Conservation (phyloP, 1,284 basidiomycete species). For the Phenoliferia sp. region DNA sequence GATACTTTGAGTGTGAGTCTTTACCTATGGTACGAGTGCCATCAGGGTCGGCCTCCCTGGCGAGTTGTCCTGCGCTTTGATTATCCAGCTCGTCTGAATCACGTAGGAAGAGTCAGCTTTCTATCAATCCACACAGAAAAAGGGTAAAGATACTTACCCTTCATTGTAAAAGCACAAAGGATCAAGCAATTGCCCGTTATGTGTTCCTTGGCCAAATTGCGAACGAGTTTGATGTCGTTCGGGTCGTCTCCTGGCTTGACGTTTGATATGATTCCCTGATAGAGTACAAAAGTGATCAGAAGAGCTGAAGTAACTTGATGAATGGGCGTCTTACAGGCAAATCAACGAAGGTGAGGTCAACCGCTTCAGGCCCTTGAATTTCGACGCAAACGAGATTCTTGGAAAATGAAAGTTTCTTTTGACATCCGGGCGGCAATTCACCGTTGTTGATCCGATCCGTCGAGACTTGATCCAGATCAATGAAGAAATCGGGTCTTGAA, state of each 20-base stretch:
- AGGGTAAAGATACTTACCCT: too few species aligned
- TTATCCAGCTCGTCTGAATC: slow-evolving; percentile 61
- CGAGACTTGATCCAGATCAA: slow-evolving; percentile 43
- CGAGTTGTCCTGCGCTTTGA: slow-evolving; percentile 59
- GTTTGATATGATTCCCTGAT: slow-evolving; percentile 58
- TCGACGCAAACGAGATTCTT: slow-evolving; percentile 60
- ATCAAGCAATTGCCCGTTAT: slow-evolving; percentile 64
- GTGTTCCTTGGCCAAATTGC: slow-evolving; percentile 55
- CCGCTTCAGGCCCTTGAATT: slow-evolving; percentile 60
- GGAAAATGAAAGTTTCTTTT: slow-evolving; percentile 49
- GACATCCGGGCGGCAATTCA: not conserved
- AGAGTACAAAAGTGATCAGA: slow-evolving; percentile 16
- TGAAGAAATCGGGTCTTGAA: slow-evolving; percentile 42
- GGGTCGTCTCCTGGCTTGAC: slow-evolving; percentile 51
- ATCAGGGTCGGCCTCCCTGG: slow-evolving; percentile 54
- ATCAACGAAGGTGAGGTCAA: slow-evolving; percentile 66
- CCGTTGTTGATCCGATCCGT: not conserved
- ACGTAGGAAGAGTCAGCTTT: not conserved
- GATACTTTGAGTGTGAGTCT: not conserved
- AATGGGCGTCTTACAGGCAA: slow-evolving; percentile 59
- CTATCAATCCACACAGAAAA: too few species aligned
- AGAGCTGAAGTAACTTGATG: too few species aligned
- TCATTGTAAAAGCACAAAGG: slow-evolving; percentile 59
- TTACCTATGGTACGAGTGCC: slow-evolving; percentile 65
- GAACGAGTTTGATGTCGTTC: slow-evolving; percentile 59